Base-by-base conservation (phyloP, 2,329 filamentous ascomycete genomes). In the Aspergillus nomiae region DNA sequence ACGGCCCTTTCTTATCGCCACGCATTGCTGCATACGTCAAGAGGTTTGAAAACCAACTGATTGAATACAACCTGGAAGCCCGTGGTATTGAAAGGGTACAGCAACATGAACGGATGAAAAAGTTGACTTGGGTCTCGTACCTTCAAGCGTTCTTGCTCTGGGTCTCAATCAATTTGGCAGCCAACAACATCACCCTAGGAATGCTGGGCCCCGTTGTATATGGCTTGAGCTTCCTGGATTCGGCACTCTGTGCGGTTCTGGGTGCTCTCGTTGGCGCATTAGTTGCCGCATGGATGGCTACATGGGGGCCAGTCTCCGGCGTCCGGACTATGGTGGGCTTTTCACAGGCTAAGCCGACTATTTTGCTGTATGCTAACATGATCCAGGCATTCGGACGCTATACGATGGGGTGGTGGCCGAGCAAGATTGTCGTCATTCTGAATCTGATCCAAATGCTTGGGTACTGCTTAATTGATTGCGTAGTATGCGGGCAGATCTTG, bases 401-500 rank as follows among this genome's bases (percentile, higher is more conserved):
- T 69, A 79, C 84, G 21, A 89, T 89, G 83, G 87, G 87, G 8
- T 89, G 86, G 85, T 89, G 85, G 81, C 87, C 87, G 0, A 84
- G 84, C 58, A 89, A 89, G 73, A 74, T 90, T 9, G 83, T 89
- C 38, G 86, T 88, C 16, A 69, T 89, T 26, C 77, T 90, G 62
- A 89, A 89, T 69, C 78, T 90, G 54, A 83, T 90, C 51, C 83
- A 88, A 26, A 80, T 89, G 70, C 78, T 89, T 3, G 87, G 87
- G 10, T 90, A 89, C 67, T 80, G 82, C 21, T 77, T 90, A 71
- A 86, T 91, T 63, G 86, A 89, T 72, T 87, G 84, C 38, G 87
- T 91, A 7, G 82, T 91, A 19, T 86, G 86, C 2, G 89, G 89
- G 0, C 89, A 91, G 71, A 90, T 90, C 30, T 77, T 92, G 2